phyloP scores from a whole-genome alignment of 164 flowering plant species.

The Buxus sempervirens region DNA sequence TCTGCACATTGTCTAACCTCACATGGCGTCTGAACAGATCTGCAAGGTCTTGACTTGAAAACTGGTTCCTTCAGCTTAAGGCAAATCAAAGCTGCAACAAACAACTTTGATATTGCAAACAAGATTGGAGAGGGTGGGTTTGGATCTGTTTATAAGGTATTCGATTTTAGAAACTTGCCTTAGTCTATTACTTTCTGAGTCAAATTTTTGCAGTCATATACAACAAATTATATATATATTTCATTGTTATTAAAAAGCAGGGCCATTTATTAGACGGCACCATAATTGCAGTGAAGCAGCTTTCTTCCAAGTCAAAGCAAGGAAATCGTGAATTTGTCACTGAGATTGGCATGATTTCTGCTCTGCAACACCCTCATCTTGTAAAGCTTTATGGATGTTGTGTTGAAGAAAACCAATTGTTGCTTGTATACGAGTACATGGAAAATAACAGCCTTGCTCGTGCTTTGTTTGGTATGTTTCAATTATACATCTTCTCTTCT shows the following conservation, averaged over 20 bases:
- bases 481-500: not conserved
- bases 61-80: conserved; percentile 39
- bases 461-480: conserved; percentile 44
- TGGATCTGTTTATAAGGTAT: conserved; percentile 63
- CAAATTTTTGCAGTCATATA: not conserved
- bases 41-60: conserved; percentile 35
- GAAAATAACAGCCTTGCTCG: conserved; percentile 57
- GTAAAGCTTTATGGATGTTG: conserved; percentile 57
- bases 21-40: conserved; percentile 14
- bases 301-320: conserved; percentile 57
- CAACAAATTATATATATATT: not conserved
- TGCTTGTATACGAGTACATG: conserved; percentile 57
- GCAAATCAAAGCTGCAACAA: conserved; percentile 54
- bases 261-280: conserved; percentile 47
- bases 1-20: not conserved
- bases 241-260: conserved; percentile 14
- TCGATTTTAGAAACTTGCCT: not conserved
- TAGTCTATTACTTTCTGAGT: not conserved
- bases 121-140: conserved; percentile 73
- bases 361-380: conserved; percentile 59
- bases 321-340: conserved; percentile 68
- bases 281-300: conserved; percentile 59
- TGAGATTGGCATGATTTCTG: conserved; percentile 64
- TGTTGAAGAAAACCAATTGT: conserved; percentile 44
- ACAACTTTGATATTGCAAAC: conserved; percentile 42